Evolutionary conservation across 495 filamentous ascomycete species (phyloP), one percentile per base, ranked within the genome.

Genomic region (Penicillium coffeae): DNA sequence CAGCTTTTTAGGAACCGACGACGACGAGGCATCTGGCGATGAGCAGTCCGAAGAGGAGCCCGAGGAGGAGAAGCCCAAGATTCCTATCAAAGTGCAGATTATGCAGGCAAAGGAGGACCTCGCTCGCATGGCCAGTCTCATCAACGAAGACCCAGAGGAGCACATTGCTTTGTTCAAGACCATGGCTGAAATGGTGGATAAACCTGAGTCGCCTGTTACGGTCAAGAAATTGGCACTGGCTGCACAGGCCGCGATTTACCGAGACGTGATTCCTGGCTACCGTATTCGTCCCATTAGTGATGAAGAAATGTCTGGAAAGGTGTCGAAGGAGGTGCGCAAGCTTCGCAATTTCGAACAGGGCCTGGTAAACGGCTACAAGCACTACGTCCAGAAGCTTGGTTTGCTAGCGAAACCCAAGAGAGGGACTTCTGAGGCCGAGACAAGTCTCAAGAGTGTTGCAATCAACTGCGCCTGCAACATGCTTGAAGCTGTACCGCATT

Each of bases 121-220:
- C 21, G 92, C 93, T 10, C 83, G 82, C 55, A 78, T 94, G 42
- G 93, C 91, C 13, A 76, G 76, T 8, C 68, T 84, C 43, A 76
- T 98, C 56, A 95, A 94, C 56, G 91, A 96, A 62, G 86, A 92
- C 45, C 93, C 93, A 9, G 94, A 98, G 58, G 92, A 96, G 60
- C 81, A 97, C 64, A 77, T 84, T 14, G 82, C 83, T 27, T 74
- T 84, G 14, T 87, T 96, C 68, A 86, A 86, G 63, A 78, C 78
- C 6, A 70, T 98, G 63, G 82, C 84, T 13, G 78, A 87, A 51
- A 81, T 97, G 57, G 85, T 82, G 27, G 74, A 84, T 36, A 66
- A 66, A 4, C 40, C 48, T 10, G 52, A 55, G n/a, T 61, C 72
- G 7, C 85, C 90, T 49, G 63, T 78, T 25, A 83, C 86, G 5